These are phyloP conservation scores for Thymus mandschuricus DNA, from an alignment of 257 asterid species.

Conservation along the genomic window DNA sequence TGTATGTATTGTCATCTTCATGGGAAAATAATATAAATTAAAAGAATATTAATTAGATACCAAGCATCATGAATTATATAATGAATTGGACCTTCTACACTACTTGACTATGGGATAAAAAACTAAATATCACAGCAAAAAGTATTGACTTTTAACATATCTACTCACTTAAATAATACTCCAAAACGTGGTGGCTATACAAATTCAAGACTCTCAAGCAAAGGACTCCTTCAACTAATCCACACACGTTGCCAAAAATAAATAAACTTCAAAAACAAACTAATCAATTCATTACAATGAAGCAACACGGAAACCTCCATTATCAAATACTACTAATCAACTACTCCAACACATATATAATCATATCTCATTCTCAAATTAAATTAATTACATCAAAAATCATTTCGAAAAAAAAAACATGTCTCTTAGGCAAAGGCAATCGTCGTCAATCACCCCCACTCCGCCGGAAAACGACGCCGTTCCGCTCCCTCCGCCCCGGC, in stretches of 20 bases:
- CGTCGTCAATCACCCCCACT: constrained; percentile 11
- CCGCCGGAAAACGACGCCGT: constrained; percentile 2
- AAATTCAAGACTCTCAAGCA: constrained; percentile 4
- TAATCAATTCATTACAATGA: background rate
- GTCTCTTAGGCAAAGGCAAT: constrained; percentile 5
- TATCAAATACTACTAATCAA: background rate
- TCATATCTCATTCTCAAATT: background rate
- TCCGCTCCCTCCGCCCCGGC: constrained; percentile 19
- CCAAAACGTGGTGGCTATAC: background rate
- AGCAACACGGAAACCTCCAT: background rate
- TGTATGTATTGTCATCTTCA: too few relatives aligned
- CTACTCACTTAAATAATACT: background rate
- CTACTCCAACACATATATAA: background rate
- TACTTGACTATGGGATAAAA: background rate
- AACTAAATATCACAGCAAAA: background rate
- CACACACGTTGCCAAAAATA: background rate
- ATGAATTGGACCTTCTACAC: background rate
- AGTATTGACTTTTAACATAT: background rate
- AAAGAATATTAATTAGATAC: background rate
- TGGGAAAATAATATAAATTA: too few relatives aligned
- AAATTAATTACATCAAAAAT: background rate
- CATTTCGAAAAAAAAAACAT: background rate
- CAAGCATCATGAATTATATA: background rate
- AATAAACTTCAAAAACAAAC: background rate
- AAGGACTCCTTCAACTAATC: constrained; percentile 12